Percentiles rank a stretch among this genome's conserved stretches.
phyloP scores from a whole-genome alignment of 345 rosid genomes.

The Salix exigua region DNA sequence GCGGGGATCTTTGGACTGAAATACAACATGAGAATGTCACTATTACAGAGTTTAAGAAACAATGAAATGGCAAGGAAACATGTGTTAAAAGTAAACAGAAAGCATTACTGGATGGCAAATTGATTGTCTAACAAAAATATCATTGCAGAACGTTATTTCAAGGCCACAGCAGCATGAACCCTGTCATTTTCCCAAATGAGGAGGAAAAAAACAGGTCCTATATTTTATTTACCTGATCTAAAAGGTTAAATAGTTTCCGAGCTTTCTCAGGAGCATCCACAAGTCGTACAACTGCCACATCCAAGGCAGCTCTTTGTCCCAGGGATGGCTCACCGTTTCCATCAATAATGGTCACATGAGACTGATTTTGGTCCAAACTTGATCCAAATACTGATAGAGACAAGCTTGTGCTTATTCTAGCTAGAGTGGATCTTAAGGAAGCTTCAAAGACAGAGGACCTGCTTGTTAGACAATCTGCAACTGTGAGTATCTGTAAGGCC shows the following conservation, averaged over 20 bases:
- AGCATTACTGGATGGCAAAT: neutral
- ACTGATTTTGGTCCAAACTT: constrained; percentile 64
- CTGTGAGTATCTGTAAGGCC: constrained; percentile 88
- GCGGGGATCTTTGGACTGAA: constrained; percentile 97
- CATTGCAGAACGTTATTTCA: neutral
- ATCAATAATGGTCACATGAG: constrained; percentile 43
- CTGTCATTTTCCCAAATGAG: neutral
- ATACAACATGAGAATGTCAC: constrained; percentile 2
- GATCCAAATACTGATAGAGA: constrained; percentile 71
- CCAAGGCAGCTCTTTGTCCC: constrained; percentile 84
- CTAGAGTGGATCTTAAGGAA: constrained; percentile 85
- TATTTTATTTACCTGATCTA: constrained; percentile 64
- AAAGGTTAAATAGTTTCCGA: constrained; percentile 71
- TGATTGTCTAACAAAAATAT: neutral
- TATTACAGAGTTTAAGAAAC: neutral
- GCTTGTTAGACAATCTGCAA: constrained; percentile 92
- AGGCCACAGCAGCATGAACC: neutral
- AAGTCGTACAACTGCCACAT: constrained; percentile 81
- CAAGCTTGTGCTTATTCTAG: constrained; percentile 82
- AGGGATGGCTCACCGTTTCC: constrained; percentile 44
- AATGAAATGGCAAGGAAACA: neutral
- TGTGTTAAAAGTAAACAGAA: neutral
- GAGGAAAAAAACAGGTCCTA: neutral
- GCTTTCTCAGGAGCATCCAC: constrained; percentile 85
- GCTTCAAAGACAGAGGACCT: constrained; percentile 95